Base-by-base conservation (phyloP, 805 yeast genomes). In the Saccharomycopsis amapae region DNA sequence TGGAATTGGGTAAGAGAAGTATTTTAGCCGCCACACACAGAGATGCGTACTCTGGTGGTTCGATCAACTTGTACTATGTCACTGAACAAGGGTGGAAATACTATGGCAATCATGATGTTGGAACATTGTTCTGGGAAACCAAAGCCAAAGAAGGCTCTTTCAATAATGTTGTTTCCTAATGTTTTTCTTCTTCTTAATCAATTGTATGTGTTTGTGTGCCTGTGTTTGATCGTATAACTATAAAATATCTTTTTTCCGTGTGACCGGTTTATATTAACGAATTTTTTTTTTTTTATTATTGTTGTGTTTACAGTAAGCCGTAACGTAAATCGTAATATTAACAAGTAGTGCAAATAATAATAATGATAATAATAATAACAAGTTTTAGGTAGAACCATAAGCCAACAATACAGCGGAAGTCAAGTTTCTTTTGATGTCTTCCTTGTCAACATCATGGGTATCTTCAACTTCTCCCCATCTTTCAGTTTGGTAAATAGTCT, bases 391-490 rank as follows among this genome's bases (percentile, higher is more conserved):
- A n/a, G 31, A 40, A 12, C 48, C 38, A 44, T 58, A 71, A 6
- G 79, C 73, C 17, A 78, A 59, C 34, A 84, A 61, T 3, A 89
- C 83, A 24, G 95, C 89, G 53, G 87, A 75, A 30, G 90, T 79
- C 39, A 93, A 72, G 57, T 80, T 79, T 63, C 97, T 79, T 57
- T 86, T 71, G 56, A 94, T 72, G 56, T 93, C 97, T 33, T 81
- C 95, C 62, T 83, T 81, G 57, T 86, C 95, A n/a, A 93, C 97
- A 62, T 93, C 98, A 60, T 93, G 98, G 2, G 97, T 87, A 59
- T 93, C 98, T 65, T 93, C 97, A 20, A 90, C 97, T 63, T 90
- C 97, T 26, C 98, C 98, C 98, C 98, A 93, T 58, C 80, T 75
- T 19, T 78, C 79, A 30, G 95, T 85, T 65, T 93, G 99, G 63